Evolutionary conservation across 306 rosid species (phyloP), one percentile per base, ranked within the genome.

Genomic region (Geum urbanum): DNA sequence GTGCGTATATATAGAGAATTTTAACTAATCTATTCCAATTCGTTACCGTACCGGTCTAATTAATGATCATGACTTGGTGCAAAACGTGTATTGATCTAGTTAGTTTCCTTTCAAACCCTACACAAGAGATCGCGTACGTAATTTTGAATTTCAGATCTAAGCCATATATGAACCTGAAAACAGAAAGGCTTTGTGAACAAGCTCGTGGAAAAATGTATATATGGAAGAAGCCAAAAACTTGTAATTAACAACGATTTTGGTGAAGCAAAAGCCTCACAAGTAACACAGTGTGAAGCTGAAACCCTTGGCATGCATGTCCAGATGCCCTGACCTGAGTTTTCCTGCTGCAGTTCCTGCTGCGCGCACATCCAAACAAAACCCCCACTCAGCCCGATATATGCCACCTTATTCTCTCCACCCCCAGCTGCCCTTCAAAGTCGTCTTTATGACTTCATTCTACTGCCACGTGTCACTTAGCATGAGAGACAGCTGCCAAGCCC

Each of bases 301-400:
- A 24, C 22, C 8, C 32, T 32, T 15, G 46, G 27, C 59, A 32
- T 49, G 71, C n/a, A 48, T 48, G 39, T 16, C 4, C 8, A 16
- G 9, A 14, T 27, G 39, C 61, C 6, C 1, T 8, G 18, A 4
- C 57, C 27, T 18, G 10, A 0, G 37, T 32, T 32, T 27, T 27
- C 27, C 1, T n/a, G n/a, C n/a, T n/a, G n/a, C n/a, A n/a, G 61
- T 55, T 22, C 8, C 61, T 55, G 61, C 61, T 13, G 44, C 54
- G 48, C 58, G 51, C 67, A 56, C 73, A 37, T 74, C 74, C 80
- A 79, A 80, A 80, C 78, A 66, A 37, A 57, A 50, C 59, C 76
- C 76, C 55, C 72, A 50, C 64, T 5, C 69, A 32, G 69, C 66
- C 78, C 83, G 76, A 69, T 67, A 73, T 69, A 8, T 35, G 57